A percentile compares a stretch with the other conserved stretches of the same genome.
phyloP scores from a whole-genome alignment of 177 flowering plant genomes.

The Vitis hybrid region DNA sequence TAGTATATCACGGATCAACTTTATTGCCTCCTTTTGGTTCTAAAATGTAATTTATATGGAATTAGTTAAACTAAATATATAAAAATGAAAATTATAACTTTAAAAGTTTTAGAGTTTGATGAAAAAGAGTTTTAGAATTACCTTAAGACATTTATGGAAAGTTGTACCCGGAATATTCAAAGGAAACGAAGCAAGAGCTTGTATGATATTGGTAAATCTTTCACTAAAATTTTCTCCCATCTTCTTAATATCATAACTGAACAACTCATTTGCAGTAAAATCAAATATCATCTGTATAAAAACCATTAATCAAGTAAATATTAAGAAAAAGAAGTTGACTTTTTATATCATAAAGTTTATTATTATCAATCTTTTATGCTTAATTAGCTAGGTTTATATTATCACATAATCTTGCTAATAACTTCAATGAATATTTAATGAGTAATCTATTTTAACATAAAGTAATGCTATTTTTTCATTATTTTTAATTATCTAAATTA shows the following conservation, averaged over 20 bases:
- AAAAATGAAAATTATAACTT: too few species aligned
- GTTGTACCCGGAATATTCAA: slow-evolving; percentile 28
- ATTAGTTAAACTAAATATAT: not conserved
- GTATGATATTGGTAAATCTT: slow-evolving; percentile 5
- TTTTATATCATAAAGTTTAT: too few species aligned
- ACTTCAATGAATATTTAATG: too few species aligned
- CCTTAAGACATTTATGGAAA: slow-evolving; percentile 20
- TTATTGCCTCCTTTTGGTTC: slow-evolving; percentile 2
- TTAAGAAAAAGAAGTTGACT: too few species aligned
- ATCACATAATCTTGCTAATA: too few species aligned
- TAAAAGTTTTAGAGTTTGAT: too few species aligned
- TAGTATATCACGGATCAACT: not conserved
- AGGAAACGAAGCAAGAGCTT: slow-evolving; percentile 20
- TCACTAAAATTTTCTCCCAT: slow-evolving; percentile 7
- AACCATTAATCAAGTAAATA: not conserved
- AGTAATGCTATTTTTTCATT: too few species aligned
- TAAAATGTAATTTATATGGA: not conserved
- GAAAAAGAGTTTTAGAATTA: not conserved
- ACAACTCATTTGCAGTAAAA: slow-evolving; percentile 19
- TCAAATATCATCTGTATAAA: slow-evolving; percentile 18
- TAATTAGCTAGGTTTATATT: too few species aligned
- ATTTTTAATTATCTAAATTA: too few species aligned
- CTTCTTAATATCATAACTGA: slow-evolving; percentile 17
- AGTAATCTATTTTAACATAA: too few species aligned
- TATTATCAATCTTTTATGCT: too few species aligned